Evolutionary conservation across 2,329 filamentous ascomycete genomes (phyloP), one percentile per base, ranked within the genome.

Genomic region (Fusarium nisikadoi): DNA sequence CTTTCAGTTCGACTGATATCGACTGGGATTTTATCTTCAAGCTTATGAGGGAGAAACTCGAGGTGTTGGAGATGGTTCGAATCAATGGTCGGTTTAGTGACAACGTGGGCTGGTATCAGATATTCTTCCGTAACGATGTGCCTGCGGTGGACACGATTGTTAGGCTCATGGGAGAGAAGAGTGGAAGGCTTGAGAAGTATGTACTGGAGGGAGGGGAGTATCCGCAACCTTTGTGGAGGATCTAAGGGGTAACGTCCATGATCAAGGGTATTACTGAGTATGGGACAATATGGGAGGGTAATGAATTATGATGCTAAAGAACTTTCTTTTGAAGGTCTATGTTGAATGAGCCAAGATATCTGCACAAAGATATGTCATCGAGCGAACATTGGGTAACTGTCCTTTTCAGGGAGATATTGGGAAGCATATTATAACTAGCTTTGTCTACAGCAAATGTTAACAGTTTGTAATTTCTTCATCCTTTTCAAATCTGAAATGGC

Each of bases 21-120:
- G 65, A 71, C 14, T 75, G 73, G 73, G 71, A 75, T 20, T 41
- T 41, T 27, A 49, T 75, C 17, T 75, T 75, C 29, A 46, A 50
- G 39, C 53, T 62, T 25, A 74, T 75, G 68, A 55, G 29, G 9
- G 39, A 62, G 5, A 60, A 47, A 11, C 39, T 71, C 13, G 35
- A 53, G n/a, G 49, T 38, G 10, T 27, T 74, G n/a, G 47, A 70
- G 23, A 27, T 27, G 9, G 57, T 73, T 19, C 23, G 27, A 23
- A 65, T 75, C 23, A 23, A 35, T 14, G 73, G 73, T 2, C 23
- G 27, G 3, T 75, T 75, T 4, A 49, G 43, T 20, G 64, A 75
- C 16, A 56, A 70, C 14, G 61, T 59, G 31, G 63, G 71, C n/a
- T 69, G 65, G 55, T 53, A 65, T n/a, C 69, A 72, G 33, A 13